Conservation (phyloP, 2,329 filamentous ascomycete species). For the Dothideomycetes sp. region DNA sequence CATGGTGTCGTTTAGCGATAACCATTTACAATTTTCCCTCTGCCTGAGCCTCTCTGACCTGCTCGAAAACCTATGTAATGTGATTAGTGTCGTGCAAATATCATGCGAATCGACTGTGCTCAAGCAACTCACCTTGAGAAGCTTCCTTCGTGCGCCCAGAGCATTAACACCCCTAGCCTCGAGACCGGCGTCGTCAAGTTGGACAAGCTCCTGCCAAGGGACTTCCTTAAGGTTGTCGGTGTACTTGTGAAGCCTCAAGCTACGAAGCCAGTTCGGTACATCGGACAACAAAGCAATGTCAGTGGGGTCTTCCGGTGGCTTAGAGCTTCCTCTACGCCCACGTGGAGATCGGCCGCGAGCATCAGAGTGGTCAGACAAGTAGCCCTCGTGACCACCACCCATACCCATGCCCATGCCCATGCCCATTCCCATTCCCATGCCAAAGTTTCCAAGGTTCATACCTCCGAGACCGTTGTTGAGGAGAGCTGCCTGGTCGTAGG, state of each 20-base stretch:
- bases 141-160: conserved; percentile 86
- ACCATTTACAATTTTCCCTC: conserved; percentile 24
- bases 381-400: conserved; percentile 63
- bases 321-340: conserved; percentile 85
- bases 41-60: conserved; percentile 61
- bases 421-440: conserved; percentile 40
- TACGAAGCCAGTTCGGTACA: conserved; percentile 91
- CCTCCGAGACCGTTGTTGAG: conserved; percentile 61
- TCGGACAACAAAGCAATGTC: conserved; percentile 84
- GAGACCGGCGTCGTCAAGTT: conserved; percentile 84
- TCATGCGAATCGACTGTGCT: background rate
- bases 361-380: conserved; percentile 88
- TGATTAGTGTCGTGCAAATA: conserved; percentile 18
- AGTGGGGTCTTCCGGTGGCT: conserved; percentile 94
- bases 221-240: conserved; percentile 96
- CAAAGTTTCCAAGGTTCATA: conserved; percentile 46
- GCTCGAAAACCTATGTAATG: conserved; percentile 65
- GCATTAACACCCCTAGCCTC: conserved; percentile 92
- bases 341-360: conserved; percentile 82
- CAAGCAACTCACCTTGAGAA: conserved; percentile 67
- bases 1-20: background rate
- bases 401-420: conserved; percentile 47
- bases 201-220: conserved; percentile 87
- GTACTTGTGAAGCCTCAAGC: conserved; percentile 93
- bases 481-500: conserved; percentile 62